Percentiles rank a stretch among this genome's conserved stretches.
Evolutionary conservation across 306 rosid species (phyloP).

Genomic region (Canavalia gladiata): DNA sequence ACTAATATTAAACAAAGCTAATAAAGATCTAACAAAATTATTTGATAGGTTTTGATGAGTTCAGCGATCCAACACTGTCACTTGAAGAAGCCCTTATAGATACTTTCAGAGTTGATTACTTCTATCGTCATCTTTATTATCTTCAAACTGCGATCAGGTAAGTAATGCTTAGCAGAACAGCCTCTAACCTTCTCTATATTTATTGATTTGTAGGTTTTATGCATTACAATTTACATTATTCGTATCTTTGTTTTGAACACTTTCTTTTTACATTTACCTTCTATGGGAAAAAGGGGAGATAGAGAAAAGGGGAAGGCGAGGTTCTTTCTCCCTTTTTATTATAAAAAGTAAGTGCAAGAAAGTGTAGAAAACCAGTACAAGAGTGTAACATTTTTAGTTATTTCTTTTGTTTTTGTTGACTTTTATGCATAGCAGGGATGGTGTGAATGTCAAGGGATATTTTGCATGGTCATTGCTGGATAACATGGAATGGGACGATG

Average conservation of each 20-base stretch:
- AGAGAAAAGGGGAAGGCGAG: not conserved
- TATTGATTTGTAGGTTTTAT: slow-evolving; percentile 25
- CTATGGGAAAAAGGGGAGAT: not conserved
- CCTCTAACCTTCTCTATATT: not conserved
- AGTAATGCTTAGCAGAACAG: slow-evolving; percentile 31
- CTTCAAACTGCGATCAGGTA: slow-evolving; percentile 56
- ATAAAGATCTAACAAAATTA: slow-evolving; percentile 15
- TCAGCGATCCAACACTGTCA: slow-evolving; percentile 50
- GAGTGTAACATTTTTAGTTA: not conserved
- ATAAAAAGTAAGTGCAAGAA: not conserved
- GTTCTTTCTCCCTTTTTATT: not conserved
- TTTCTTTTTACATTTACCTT: not conserved
- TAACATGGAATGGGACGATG: slow-evolving; percentile 61
- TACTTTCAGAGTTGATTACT: slow-evolving; percentile 53
- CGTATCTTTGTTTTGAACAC: not conserved
- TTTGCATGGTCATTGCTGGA: slow-evolving; percentile 70
- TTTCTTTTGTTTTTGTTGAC: not conserved
- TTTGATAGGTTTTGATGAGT: slow-evolving; percentile 54
- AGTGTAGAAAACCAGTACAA: not conserved
- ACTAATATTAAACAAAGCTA: not conserved
- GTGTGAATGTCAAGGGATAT: slow-evolving; percentile 64
- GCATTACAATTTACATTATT: not conserved
- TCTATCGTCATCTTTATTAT: slow-evolving; percentile 52
- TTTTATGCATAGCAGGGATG: slow-evolving; percentile 39
- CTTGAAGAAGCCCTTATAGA: slow-evolving; percentile 53